Base-by-base conservation (phyloP, 768 basidiomycete genomes). In the Pleurotus djamor region DNA sequence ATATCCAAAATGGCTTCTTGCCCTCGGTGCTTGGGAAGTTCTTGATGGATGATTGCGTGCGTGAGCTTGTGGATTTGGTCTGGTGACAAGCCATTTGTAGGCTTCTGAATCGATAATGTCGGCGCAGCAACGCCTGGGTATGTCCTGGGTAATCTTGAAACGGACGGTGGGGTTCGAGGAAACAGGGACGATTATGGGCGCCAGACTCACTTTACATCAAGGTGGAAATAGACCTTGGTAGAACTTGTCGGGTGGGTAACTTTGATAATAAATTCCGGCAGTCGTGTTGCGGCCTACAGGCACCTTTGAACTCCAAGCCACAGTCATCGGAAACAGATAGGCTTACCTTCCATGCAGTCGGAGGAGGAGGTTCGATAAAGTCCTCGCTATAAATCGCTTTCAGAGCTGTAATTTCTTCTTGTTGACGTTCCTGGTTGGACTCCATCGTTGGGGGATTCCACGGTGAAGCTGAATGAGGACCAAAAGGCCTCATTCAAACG, bases 1-100 rank as follows among this genome's bases (percentile, higher is more conserved):
- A 92, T 85, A 75, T 89, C 83, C 69, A 92, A 91, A 36, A 92
- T 88, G 83, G 91, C 88, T 70, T 91, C 90, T 17, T 81, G 80
- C 4, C 91, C 91, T 55, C 82, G 77, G 62, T 79, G 69, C 63
- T 78, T 83, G 72, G 87, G 86, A 1, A 85, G 88, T 66, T 93
- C 88, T 0, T 74, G 71, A 57, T 86, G 85, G 55, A 94, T 28
- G 21, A 28, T 82, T n/a, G 77, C 77, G 48, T 84, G 83, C 4
- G 82, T 74, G 16, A 94, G 71, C 43, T 76, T 83, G 47, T 76
- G 71, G 48, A 87, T 73, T 61, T 90, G 78, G n/a, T 83, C 81
- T 34, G 80, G 75, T 41, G 69, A 75, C 35, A 94, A 66, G 21
- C 90, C 89, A 36, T 77, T 73, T 52, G 81, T 76, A 17, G 88